Conservation (phyloP, 129 eudicot species). For the Lactuca saligna region DNA sequence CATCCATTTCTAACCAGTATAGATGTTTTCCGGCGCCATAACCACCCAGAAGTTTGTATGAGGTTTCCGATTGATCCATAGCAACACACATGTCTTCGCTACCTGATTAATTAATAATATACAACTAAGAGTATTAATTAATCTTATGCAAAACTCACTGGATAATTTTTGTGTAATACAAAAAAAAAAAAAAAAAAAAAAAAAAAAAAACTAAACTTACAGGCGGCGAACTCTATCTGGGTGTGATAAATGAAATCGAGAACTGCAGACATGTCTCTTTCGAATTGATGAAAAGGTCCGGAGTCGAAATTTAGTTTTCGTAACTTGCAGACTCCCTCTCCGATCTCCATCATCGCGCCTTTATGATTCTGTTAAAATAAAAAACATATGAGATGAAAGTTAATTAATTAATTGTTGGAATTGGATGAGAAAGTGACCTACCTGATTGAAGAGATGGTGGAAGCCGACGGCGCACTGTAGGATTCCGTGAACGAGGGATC, state of each 20-base stretch:
- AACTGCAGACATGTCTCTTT: constrained; percentile 69
- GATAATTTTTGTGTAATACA: background rate
- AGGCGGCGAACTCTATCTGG: constrained; percentile 90
- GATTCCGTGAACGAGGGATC: constrained; percentile 72
- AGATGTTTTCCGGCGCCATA: constrained; percentile 77
- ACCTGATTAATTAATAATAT: constrained; percentile 38
- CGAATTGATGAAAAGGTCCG: constrained; percentile 78
- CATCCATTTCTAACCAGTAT: constrained; percentile 56
- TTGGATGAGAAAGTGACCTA: constrained; percentile 3
- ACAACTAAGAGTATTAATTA: background rate
- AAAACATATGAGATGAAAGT: background rate
- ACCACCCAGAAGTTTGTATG: constrained; percentile 89
- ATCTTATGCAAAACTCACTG: no score
- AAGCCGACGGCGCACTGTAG: constrained; percentile 90
- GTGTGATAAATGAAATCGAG: constrained; percentile 84
- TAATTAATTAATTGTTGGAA: background rate
- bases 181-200: no score
- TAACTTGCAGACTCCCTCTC: constrained; percentile 86
- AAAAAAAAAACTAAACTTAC: constrained; percentile 40
- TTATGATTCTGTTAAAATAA: constrained; percentile 55
- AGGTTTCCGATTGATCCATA: constrained; percentile 81
- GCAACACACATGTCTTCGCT: constrained; percentile 72
- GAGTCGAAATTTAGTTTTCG: constrained; percentile 65
- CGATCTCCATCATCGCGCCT: constrained; percentile 98
- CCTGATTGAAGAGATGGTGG: constrained; percentile 93